These are phyloP conservation scores for Tilletia caries DNA, from an alignment of 1,284 basidiomycete genomes.

Conservation along the genomic window DNA sequence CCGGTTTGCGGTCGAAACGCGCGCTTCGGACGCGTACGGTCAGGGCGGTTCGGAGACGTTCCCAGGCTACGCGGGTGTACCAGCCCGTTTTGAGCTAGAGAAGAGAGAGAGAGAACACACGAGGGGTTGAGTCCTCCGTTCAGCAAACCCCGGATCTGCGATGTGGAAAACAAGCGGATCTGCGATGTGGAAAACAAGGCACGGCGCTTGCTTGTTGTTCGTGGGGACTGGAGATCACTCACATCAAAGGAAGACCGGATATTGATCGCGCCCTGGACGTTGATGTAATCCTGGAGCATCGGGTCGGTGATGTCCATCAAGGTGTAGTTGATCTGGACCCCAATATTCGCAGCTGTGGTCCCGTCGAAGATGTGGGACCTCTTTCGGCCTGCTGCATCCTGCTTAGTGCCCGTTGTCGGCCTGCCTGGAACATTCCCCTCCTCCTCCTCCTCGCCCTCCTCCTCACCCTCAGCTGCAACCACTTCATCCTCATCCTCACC, in stretches of 20 bases:
- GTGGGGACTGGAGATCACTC: slow-evolving; percentile 8
- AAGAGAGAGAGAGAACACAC: slow-evolving; percentile 14
- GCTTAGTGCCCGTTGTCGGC: no score
- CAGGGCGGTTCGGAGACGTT: slow-evolving; percentile 31
- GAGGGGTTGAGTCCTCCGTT: slow-evolving; percentile 18
- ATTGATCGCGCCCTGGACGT: slow-evolving; percentile 15
- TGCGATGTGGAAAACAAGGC: no score
- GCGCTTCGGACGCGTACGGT: slow-evolving; percentile 10
- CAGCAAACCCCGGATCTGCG: no score
- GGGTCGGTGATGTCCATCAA: slow-evolving; percentile 84
- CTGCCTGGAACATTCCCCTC: slow-evolving; percentile 12
- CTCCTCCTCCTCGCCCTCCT: not conserved
- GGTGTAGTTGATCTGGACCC: slow-evolving; percentile 66
- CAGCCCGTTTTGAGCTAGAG: slow-evolving; percentile 29
- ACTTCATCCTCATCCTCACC: not conserved
- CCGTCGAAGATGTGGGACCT: slow-evolving; percentile 85
- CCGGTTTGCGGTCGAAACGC: slow-evolving; percentile 24
- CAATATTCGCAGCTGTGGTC: slow-evolving; percentile 32
- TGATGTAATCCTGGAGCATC: slow-evolving; percentile 55
- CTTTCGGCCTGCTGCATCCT: no score
- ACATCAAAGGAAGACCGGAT: slow-evolving; percentile 20
- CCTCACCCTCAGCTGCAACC: not conserved
- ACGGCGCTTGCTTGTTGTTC: no score
- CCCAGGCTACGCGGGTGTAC: slow-evolving; percentile 34
- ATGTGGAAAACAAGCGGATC: no score